These are phyloP conservation scores for Sporothrix humicola DNA, from an alignment of 2,329 filamentous ascomycete species.

Conservation along the genomic window DNA sequence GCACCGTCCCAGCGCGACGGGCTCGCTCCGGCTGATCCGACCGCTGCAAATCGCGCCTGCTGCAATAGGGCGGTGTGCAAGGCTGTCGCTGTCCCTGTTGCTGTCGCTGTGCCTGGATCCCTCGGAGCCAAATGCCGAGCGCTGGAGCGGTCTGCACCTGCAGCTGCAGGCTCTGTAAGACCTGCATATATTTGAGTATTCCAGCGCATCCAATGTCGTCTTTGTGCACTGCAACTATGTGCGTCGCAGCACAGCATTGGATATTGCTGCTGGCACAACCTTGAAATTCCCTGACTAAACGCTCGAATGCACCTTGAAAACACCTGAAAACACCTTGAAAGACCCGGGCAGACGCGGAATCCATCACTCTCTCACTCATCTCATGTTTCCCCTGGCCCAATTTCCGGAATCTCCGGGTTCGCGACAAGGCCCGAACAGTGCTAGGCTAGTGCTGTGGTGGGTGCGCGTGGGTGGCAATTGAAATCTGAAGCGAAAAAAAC, in stretches of 20 bases:
- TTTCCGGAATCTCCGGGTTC: constrained; percentile 35
- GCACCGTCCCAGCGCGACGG: constrained; percentile 2
- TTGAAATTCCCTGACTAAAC: neutral
- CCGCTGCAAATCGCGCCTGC: neutral
- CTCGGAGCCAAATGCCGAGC: constrained; percentile 19
- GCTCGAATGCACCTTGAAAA: neutral
- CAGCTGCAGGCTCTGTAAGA: neutral
- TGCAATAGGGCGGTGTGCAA: constrained; percentile 21
- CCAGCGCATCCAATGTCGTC: neutral
- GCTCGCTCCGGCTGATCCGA: constrained; percentile 21
- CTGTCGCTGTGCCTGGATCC: neutral
- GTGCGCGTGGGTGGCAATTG: constrained; percentile 13
- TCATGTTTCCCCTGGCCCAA: constrained; percentile 31
- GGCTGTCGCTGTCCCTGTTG: constrained; percentile 6
- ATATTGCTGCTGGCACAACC: neutral
- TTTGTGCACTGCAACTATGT: neutral
- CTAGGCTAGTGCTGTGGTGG: constrained; percentile 7
- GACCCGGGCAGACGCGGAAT: constrained; percentile 25
- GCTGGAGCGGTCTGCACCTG: neutral
- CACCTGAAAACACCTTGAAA: neutral
- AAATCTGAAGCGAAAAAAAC: constrained; percentile 4
- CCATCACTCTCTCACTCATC: constrained; percentile 30
- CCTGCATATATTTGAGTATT: neutral
- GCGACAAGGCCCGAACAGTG: constrained; percentile 22
- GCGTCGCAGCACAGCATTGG: neutral